A percentile compares a stretch with the other conserved stretches of the same genome.
phyloP scores from a whole-genome alignment of 1,139 yeast species.

The Eremothecium cymbalariae region DNA sequence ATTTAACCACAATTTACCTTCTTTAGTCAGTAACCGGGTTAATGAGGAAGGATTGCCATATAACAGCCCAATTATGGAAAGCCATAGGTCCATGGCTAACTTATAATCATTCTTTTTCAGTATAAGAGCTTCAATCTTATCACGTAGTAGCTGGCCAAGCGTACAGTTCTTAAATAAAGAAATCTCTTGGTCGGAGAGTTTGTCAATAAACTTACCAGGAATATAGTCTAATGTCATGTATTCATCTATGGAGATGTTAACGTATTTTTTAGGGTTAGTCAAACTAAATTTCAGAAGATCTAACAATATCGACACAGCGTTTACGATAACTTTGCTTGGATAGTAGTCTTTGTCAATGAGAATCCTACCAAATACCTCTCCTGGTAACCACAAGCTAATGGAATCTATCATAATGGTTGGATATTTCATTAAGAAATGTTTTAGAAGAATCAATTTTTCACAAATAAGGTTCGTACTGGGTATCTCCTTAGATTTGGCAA shows the following conservation, averaged over 20 bases:
- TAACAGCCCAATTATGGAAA: conserved; percentile 24
- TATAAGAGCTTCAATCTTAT: conserved; percentile 16
- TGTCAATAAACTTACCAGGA: conserved; percentile 6
- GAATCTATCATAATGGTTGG: conserved; percentile 20
- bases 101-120: conserved; percentile 18
- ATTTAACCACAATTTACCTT: conserved; percentile 19
- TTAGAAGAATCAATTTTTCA: conserved; percentile 24
- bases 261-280: too few species aligned
- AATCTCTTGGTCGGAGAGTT: not conserved
- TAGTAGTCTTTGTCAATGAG: conserved; percentile 19
- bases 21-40: conserved; percentile 8
- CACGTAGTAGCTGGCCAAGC: conserved; percentile 15
- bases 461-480: conserved; percentile 22
- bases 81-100: conserved; percentile 28
- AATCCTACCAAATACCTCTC: conserved; percentile 23
- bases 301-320: conserved; percentile 19
- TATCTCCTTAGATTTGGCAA: conserved; percentile 19
- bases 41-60: conserved; percentile 15
- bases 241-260: too few species aligned
- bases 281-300: conserved; percentile 23
- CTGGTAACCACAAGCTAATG: conserved; percentile 24
- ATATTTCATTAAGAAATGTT: conserved; percentile 19
- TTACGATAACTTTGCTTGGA: conserved; percentile 16
- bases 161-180: too few species aligned
- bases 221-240: conserved; percentile 6